Evolutionary conservation across 305 asterid species (phyloP).

Genomic region (Solanum hybrid): DNA sequence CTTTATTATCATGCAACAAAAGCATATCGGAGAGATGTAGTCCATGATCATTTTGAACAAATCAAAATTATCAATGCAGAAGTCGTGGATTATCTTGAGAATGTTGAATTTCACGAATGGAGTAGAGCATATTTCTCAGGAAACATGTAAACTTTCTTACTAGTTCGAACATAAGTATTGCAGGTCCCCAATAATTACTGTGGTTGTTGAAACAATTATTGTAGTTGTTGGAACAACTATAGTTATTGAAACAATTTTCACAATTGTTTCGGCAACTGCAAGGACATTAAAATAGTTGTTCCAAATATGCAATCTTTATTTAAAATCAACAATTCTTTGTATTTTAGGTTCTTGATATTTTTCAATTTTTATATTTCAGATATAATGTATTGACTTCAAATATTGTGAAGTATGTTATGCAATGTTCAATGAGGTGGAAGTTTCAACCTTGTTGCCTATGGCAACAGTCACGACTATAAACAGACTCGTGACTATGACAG

Average conservation of each 20-base stretch:
- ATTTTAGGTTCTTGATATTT: not conserved
- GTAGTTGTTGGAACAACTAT: no score
- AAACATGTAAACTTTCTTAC: not conserved
- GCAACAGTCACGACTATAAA: no score
- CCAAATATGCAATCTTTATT: not conserved
- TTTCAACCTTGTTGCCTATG: no score
- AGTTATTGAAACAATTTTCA: no score
- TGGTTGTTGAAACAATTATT: no score
- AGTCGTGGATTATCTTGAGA: not conserved
- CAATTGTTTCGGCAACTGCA: not conserved
- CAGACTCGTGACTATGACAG: no score
- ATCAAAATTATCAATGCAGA: not conserved
- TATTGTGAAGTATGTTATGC: not conserved
- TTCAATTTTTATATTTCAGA: not conserved
- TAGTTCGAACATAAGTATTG: not conserved
- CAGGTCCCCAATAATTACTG: no score
- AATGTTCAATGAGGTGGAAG: not conserved
- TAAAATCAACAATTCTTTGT: not conserved
- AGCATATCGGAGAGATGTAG: no score
- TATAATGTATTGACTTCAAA: not conserved
- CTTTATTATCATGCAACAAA: no score
- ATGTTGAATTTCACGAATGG: not conserved
- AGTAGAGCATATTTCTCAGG: not conserved
- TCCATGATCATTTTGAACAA: not conserved
- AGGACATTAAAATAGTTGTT: not conserved